Conservation (phyloP, 176 grass and related monocot genomes). For the Avena eriantha region DNA sequence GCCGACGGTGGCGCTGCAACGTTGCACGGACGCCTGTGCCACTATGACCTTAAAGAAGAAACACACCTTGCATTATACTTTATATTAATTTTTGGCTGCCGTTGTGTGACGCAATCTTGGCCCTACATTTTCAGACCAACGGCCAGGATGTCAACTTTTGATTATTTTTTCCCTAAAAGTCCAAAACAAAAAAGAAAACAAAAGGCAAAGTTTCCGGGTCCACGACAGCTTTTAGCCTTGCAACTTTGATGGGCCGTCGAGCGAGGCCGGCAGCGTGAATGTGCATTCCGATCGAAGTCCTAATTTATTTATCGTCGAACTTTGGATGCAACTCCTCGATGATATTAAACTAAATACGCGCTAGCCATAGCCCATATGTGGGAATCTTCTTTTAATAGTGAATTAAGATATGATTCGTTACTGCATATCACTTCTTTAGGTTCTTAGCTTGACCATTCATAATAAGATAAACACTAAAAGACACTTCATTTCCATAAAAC, state of each 20-base stretch:
- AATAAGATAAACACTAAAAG: background rate
- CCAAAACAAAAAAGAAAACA: no score
- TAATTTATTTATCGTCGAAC: background rate
- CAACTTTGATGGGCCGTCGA: no score
- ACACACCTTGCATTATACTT: background rate
- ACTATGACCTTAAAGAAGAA: slow-evolving; percentile 74
- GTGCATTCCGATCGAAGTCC: no score
- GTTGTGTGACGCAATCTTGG: no score
- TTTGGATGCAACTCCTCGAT: background rate
- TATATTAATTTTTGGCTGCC: no score
- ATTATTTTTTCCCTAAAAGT: no score
- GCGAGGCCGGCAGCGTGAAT: no score
- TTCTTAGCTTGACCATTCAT: background rate
- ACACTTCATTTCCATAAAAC: background rate
- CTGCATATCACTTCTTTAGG: background rate
- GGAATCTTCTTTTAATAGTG: background rate
- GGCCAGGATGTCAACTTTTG: no score
- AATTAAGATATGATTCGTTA: background rate
- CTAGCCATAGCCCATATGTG: background rate
- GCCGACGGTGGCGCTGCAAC: slow-evolving; percentile 70
- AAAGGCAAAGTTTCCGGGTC: no score
- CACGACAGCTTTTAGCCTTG: no score
- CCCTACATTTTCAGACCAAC: no score
- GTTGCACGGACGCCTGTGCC: slow-evolving; percentile 82
- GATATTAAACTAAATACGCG: background rate